Conservation (phyloP, 257 asterid species). For the Scutellaria baicalensis region DNA sequence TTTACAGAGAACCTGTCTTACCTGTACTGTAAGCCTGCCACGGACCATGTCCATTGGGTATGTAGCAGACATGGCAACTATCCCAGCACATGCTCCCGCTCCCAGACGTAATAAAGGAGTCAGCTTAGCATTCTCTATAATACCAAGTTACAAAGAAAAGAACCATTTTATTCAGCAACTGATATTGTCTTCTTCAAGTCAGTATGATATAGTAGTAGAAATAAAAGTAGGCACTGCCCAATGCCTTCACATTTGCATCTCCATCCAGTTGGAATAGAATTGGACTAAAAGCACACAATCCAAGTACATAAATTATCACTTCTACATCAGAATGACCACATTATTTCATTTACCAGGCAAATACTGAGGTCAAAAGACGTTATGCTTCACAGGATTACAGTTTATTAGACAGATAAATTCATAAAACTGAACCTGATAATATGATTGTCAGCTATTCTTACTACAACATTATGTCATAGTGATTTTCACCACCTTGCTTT, state of each 20-base stretch:
- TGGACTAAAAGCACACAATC: neutral
- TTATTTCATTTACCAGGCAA: neutral
- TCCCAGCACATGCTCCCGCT: conserved; percentile 99
- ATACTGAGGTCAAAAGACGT: neutral
- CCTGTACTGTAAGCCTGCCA: conserved; percentile 97
- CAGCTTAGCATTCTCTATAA: conserved; percentile 76
- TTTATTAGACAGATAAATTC: neutral
- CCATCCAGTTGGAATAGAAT: neutral
- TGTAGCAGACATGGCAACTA: conserved; percentile 98
- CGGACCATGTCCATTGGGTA: conserved; percentile 99
- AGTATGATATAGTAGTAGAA: neutral
- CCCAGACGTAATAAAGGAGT: conserved; percentile 90
- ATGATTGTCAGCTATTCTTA: neutral
- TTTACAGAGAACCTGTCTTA: conserved; percentile 13
- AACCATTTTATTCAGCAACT: conserved; percentile 1
- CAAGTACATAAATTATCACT: neutral
- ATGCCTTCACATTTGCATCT: neutral
- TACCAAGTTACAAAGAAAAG: conserved; percentile 8
- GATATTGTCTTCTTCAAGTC: neutral
- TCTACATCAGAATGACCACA: neutral
- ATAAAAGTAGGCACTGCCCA: neutral
- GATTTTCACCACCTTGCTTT: neutral
- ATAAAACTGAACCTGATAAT: neutral
- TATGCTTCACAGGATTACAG: neutral
- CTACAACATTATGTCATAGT: neutral